Conservation (phyloP, 352 stramenopile species). For the Globisporangium abappressorium region DNA sequence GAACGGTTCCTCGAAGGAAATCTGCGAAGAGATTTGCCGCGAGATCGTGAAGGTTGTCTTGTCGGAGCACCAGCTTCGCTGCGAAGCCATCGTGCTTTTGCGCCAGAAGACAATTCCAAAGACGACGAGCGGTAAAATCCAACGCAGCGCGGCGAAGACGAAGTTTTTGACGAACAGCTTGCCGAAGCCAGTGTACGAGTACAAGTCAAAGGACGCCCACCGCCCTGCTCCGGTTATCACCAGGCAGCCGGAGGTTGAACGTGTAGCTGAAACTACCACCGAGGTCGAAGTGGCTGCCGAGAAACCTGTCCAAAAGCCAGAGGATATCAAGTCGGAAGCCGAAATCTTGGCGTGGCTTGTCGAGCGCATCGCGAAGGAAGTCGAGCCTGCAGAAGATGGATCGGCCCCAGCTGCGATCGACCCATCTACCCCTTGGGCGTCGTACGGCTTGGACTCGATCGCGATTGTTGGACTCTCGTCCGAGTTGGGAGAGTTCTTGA, state of each 20-base stretch:
- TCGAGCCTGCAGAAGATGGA: constrained; percentile 14
- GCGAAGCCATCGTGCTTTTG: constrained; percentile 71
- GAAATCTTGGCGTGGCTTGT: constrained; percentile 76
- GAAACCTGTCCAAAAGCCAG: constrained; percentile 21
- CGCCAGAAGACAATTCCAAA: constrained; percentile 72
- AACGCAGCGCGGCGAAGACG: constrained; percentile 61
- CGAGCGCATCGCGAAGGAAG: constrained; percentile 57
- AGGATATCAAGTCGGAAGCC: constrained; percentile 52
- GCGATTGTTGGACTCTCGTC: constrained; percentile 64
- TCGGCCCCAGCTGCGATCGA: constrained; percentile 34
- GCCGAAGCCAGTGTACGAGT: constrained; percentile 49
- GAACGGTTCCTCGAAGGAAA: constrained; percentile 51
- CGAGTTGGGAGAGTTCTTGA: constrained; percentile 62
- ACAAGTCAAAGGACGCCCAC: constrained; percentile 36
- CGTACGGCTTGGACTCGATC: constrained; percentile 65
- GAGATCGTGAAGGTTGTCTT: constrained; percentile 68
- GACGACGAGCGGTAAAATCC: constrained; percentile 86
- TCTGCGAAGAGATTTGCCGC: constrained; percentile 49
- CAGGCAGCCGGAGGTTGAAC: constrained; percentile 14
- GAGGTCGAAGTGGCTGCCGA: constrained; percentile 11
- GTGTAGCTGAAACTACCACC: not conserved
- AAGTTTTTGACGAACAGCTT: constrained; percentile 49
- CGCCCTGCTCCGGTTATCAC: constrained; percentile 6
- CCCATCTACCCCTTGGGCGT: constrained; percentile 55
- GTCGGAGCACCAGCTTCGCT: constrained; percentile 68